These are phyloP conservation scores for Aureobasidium melanogenum DNA, from an alignment of 2,329 filamentous ascomycete species.

Conservation along the genomic window DNA sequence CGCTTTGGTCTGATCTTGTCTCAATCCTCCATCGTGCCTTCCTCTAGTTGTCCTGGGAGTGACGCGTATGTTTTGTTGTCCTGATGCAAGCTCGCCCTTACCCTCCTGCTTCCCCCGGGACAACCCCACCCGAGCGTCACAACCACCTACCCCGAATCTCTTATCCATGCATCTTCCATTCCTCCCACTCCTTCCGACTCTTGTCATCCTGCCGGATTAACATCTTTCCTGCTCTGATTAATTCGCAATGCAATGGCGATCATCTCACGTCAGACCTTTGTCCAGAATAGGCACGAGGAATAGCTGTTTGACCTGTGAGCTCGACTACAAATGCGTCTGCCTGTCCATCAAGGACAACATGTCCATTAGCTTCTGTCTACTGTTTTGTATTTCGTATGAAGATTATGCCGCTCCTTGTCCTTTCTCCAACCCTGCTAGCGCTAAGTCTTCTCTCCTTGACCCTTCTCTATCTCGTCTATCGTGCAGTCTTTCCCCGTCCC, in stretches of 20 bases:
- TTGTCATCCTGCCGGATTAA: background rate
- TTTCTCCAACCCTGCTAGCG: background rate
- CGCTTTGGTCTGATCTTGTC: conserved; percentile 12
- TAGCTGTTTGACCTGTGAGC: background rate
- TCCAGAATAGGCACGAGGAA: background rate
- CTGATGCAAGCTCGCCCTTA: background rate
- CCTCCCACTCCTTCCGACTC: background rate
- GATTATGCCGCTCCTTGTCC: background rate
- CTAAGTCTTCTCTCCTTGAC: background rate
- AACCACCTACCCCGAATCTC: background rate
- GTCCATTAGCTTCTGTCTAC: background rate
- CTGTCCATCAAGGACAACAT: background rate
- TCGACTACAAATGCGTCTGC: background rate
- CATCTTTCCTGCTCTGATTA: background rate
- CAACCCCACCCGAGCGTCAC: background rate
- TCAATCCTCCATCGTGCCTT: background rate
- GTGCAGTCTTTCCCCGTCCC: conserved; percentile 31
- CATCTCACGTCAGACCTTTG: background rate
- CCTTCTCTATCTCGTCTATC: conserved; percentile 16
- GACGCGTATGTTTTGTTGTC: background rate
- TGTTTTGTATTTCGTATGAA: background rate
- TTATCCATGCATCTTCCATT: background rate
- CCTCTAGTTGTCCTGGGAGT: background rate
- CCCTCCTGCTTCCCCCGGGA: background rate
- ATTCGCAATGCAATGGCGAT: background rate